Evolutionary conservation across 2,329 filamentous ascomycete genomes (phyloP).

Genomic region (Reticulascus tulasneorum): DNA sequence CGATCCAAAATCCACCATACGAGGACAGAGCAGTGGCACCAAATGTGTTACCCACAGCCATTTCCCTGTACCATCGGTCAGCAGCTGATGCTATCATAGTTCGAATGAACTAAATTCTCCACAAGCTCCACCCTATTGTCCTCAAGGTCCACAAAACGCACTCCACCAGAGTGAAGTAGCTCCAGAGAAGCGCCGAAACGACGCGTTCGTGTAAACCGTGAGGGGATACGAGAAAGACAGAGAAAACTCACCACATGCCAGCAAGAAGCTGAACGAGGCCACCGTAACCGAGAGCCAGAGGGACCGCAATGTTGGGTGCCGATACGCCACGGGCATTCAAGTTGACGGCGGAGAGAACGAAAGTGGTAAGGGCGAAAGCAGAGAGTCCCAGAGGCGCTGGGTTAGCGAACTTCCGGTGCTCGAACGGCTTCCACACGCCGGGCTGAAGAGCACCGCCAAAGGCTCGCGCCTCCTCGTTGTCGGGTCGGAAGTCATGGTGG

Average conservation of each 20-base stretch:
- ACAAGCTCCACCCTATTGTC: not conserved
- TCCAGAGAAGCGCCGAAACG: no score
- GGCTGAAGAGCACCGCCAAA: constrained; percentile 74
- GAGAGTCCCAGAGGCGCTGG: constrained; percentile 72
- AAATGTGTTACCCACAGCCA: constrained; percentile 84
- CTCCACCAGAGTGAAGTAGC: no score
- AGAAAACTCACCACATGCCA: constrained; percentile 73
- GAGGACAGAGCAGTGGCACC: constrained; percentile 78
- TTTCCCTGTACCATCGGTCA: constrained; percentile 57
- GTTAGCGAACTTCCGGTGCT: constrained; percentile 73
- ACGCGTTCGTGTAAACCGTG: no score
- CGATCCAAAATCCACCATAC: constrained; percentile 82
- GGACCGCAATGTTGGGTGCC: constrained; percentile 63
- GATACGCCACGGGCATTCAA: constrained; percentile 58
- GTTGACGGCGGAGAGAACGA: constrained; percentile 73
- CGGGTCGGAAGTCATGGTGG: no score
- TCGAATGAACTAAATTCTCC: no score
- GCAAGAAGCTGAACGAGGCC: constrained; percentile 75
- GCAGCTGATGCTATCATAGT: no score
- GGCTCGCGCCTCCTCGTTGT: constrained; percentile 30
- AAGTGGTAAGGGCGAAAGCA: constrained; percentile 80
- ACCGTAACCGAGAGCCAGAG: constrained; percentile 70
- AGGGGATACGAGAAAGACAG: not conserved
- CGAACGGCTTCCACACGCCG: constrained; percentile 58
- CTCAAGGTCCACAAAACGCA: no score